Evolutionary conservation across 805 yeast species (phyloP).

Genomic region (Cyberlindnera saturnus): DNA sequence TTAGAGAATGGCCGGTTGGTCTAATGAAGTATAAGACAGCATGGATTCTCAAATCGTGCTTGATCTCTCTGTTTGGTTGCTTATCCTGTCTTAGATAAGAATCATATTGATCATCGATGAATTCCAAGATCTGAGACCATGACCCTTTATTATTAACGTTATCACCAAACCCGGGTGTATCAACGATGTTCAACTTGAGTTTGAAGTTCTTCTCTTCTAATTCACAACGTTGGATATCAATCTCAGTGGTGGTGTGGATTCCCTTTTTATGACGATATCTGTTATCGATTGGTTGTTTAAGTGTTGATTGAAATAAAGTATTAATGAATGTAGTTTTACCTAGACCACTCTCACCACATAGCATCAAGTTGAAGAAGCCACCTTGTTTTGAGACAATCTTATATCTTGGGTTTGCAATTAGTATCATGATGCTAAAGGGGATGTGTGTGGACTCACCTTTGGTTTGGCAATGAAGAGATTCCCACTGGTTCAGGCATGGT

Average conservation of each 20-base stretch:
- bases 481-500: slow-evolving; percentile 25
- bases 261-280: slow-evolving; percentile 46
- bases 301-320: slow-evolving; percentile 71
- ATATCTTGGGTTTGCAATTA: slow-evolving; percentile 37
- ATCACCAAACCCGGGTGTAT: slow-evolving; percentile 94
- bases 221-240: slow-evolving; percentile 72
- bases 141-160: slow-evolving; percentile 79
- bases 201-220: slow-evolving; percentile 80
- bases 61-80: slow-evolving; percentile 67
- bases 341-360: slow-evolving; percentile 86
- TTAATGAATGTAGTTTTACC: slow-evolving; percentile 91
- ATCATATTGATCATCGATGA: slow-evolving; percentile 88
- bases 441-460: slow-evolving; percentile 18
- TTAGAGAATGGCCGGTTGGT: slow-evolving; percentile 85
- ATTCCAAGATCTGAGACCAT: slow-evolving; percentile 84
- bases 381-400: slow-evolving; percentile 72
- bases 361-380: slow-evolving; percentile 72
- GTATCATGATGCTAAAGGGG: neutral
- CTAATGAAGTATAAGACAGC: slow-evolving; percentile 86
- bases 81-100: slow-evolving; percentile 88
- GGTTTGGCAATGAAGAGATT: slow-evolving; percentile 25
- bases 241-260: slow-evolving; percentile 65
- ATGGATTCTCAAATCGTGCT: slow-evolving; percentile 82
- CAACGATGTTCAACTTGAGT: slow-evolving; percentile 73
- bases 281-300: slow-evolving; percentile 46